Conservation (phyloP, 1,284 basidiomycete species). For the Phylloboletellus chloephorus region DNA sequence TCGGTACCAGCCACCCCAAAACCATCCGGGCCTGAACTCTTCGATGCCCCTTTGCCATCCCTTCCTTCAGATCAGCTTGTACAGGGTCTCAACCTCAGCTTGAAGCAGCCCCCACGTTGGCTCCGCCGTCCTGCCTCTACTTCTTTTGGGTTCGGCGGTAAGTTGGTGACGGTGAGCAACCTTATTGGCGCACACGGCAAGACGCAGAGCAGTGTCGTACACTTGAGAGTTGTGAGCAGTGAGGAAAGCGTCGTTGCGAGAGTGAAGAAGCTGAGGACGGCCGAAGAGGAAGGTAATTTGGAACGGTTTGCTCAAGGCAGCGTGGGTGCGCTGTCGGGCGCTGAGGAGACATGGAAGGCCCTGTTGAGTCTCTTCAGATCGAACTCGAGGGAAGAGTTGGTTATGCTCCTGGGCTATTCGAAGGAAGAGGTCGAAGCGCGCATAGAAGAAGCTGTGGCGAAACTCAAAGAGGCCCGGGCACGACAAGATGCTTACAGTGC, state of each 20-base stretch:
- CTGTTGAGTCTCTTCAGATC: slow-evolving; percentile 85
- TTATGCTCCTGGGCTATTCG: slow-evolving; percentile 89
- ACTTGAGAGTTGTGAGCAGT: slow-evolving; percentile 72
- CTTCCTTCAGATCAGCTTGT: slow-evolving; percentile 33
- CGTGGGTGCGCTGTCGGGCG: slow-evolving; percentile 35
- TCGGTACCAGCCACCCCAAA: slow-evolving; percentile 42
- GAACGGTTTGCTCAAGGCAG: slow-evolving; percentile 64
- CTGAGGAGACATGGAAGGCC: slow-evolving; percentile 79
- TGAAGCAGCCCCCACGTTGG: slow-evolving; percentile 95
- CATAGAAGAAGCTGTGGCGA: slow-evolving; percentile 79
- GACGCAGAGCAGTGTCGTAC: slow-evolving; percentile 73
- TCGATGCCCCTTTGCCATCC: slow-evolving; percentile 57
- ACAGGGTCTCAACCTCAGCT: slow-evolving; percentile 46
- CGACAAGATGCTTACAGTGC: slow-evolving; percentile 20
- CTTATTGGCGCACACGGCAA: slow-evolving; percentile 67
- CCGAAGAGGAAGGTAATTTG: slow-evolving; percentile 59
- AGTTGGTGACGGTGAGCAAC: slow-evolving; percentile 76
- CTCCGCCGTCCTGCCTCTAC: slow-evolving; percentile 78
- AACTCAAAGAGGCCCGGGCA: slow-evolving; percentile 47
- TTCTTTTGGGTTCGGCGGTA: slow-evolving; percentile 92
- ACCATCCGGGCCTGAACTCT: slow-evolving; percentile 72
- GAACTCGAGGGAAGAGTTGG: slow-evolving; percentile 85
- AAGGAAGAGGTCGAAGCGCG: slow-evolving; percentile 80
- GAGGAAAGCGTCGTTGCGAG: slow-evolving; percentile 77
- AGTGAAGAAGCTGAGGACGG: slow-evolving; percentile 66